Percentiles rank a stretch among this genome's conserved stretches.
Evolutionary conservation across 2,329 filamentous ascomycete genomes (phyloP).

Genomic region (Fusarium sp.): DNA sequence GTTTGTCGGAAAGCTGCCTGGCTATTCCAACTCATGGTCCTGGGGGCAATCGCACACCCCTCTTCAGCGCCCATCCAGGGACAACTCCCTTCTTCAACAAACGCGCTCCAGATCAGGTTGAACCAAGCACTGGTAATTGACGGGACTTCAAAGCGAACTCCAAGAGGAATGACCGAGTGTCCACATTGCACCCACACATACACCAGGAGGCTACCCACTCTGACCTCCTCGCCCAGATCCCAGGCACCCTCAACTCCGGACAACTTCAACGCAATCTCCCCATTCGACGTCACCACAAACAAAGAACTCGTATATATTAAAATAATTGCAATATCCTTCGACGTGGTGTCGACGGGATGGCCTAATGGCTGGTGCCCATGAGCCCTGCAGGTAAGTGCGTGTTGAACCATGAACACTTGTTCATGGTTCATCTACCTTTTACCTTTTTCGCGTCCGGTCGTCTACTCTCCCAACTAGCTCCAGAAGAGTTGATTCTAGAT

Average conservation of each 20-base stretch:
- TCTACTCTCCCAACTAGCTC: not conserved
- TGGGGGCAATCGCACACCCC: too few species aligned
- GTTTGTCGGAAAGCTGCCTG: too few species aligned
- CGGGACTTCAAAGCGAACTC: fast-evolving
- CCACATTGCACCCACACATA: fast-evolving
- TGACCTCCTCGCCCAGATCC: not conserved
- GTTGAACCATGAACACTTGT: not conserved
- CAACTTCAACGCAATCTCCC: not conserved
- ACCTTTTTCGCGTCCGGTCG: not conserved
- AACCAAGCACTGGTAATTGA: fast-evolving
- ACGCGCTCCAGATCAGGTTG: fast-evolving
- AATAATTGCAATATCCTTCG: fast-evolving
- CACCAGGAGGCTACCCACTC: fast-evolving
- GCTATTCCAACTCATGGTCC: too few species aligned
- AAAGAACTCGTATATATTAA: not conserved
- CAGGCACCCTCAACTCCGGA: not conserved
- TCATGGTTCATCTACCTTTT: not conserved
- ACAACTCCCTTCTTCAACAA: not conserved
- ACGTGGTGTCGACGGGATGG: slow-evolving; percentile 16
- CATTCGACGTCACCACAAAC: too few species aligned
- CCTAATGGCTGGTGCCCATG: slow-evolving; percentile 12
- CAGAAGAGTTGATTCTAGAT: not conserved
- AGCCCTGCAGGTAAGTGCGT: slow-evolving; percentile 21
- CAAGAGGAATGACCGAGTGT: fast-evolving
- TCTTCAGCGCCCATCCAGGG: not conserved